Conservation (phyloP, 1,139 yeast species). For the Saccharomyces hybrid region DNA sequence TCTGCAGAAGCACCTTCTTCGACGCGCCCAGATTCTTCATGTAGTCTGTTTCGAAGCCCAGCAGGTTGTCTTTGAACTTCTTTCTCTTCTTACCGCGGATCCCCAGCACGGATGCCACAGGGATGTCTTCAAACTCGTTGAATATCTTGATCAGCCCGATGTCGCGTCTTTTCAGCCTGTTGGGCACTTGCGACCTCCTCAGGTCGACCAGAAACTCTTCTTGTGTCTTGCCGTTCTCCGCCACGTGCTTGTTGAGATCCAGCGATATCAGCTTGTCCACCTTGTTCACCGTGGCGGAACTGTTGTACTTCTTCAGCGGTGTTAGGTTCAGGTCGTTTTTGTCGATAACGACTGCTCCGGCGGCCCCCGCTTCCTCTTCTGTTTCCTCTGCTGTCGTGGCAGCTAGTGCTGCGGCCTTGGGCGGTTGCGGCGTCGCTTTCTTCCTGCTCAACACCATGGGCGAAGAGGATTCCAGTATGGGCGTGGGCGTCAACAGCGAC, state of each 20-base stretch:
- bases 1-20: constrained; percentile 17
- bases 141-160: constrained; percentile 28
- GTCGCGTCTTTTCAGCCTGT: constrained; percentile 23
- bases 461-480: background rate
- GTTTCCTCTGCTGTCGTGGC: background rate
- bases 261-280: constrained; percentile 13
- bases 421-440: background rate
- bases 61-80: constrained; percentile 27
- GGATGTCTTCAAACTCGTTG: constrained; percentile 30
- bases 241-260: constrained; percentile 12
- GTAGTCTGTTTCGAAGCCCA: constrained; percentile 32
- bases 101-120: constrained; percentile 32
- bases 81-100: constrained; percentile 32
- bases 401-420: background rate
- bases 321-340: background rate
- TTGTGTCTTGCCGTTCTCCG: constrained; percentile 13
- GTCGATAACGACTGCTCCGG: background rate
- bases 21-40: constrained; percentile 21
- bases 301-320: background rate
- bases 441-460: background rate
- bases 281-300: constrained; percentile 4
- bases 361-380: background rate
- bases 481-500: background rate
- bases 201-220: constrained; percentile 17
- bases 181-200: constrained; percentile 16